Percentiles rank a stretch among this genome's conserved stretches.
These are phyloP conservation scores for Trichoderma pleuroti DNA, from an alignment of 2,329 filamentous ascomycete species.

Conservation along the genomic window DNA sequence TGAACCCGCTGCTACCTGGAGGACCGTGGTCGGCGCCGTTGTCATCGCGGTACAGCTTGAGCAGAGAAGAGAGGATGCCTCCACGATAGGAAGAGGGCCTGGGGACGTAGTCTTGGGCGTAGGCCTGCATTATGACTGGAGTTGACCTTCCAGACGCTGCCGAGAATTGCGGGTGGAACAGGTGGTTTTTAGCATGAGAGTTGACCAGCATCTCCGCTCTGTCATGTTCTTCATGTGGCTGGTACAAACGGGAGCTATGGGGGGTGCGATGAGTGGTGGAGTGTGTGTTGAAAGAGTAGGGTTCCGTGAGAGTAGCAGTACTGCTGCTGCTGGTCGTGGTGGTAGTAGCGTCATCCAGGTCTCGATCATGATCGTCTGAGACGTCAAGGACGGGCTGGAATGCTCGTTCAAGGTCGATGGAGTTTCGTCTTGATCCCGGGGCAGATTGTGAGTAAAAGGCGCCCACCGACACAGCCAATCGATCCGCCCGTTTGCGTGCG, in stretches of 20 bases:
- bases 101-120: slow-evolving; percentile 57
- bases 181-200: slow-evolving; percentile 33
- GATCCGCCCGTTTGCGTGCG: slow-evolving; percentile 39
- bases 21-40: slow-evolving; percentile 29
- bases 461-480: slow-evolving; percentile 39
- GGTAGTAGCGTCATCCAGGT: slow-evolving; percentile 22
- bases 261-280: slow-evolving; percentile 26
- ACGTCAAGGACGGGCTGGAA: slow-evolving; percentile 34
- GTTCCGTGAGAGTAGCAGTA: background rate
- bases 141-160: slow-evolving; percentile 37
- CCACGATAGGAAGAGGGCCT: slow-evolving; percentile 66
- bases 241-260: slow-evolving; percentile 20
- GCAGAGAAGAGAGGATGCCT: slow-evolving; percentile 67
- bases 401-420: slow-evolving; percentile 30
- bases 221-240: slow-evolving; percentile 26
- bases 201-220: slow-evolving; percentile 36
- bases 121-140: slow-evolving; percentile 46
- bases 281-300: background rate
- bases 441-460: slow-evolving; percentile 32
- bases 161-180: slow-evolving; percentile 30
- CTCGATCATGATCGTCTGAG: slow-evolving; percentile 27
- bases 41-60: slow-evolving; percentile 64
- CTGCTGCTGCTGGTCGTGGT: background rate
- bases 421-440: slow-evolving; percentile 36
- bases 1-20: slow-evolving; percentile 37